phyloP scores from a whole-genome alignment of 2,329 filamentous ascomycete species.

The Cyphellophora attinorum region DNA sequence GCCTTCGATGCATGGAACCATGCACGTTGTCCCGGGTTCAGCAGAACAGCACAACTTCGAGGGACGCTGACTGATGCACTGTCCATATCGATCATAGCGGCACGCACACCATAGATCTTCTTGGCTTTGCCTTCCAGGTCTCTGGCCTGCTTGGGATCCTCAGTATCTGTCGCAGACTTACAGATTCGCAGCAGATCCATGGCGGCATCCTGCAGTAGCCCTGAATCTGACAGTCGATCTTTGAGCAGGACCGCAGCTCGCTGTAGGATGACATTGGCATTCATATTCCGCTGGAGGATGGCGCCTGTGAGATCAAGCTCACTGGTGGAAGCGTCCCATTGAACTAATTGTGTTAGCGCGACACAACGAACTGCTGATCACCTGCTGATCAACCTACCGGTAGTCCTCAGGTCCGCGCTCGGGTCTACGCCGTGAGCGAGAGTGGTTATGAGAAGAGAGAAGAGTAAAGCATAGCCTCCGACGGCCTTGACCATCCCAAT shows the following conservation, averaged over 20 bases:
- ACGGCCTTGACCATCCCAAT: no score
- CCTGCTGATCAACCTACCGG: no score
- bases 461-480: no score
- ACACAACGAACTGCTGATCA: no score
- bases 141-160: neutral
- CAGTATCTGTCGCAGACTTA: neutral
- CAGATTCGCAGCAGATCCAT: slow-evolving; percentile 1
- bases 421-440: no score
- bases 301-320: neutral
- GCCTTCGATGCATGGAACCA: no score
- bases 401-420: no score
- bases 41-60: neutral
- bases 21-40: neutral
- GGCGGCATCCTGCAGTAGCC: neutral
- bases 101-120: slow-evolving; percentile 1
- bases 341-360: no score
- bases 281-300: neutral
- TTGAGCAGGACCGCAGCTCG: neutral
- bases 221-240: neutral
- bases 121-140: neutral
- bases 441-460: no score
- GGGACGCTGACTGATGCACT: neutral
- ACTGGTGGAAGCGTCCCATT: no score
- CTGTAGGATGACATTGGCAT: neutral
- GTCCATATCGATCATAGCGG: neutral